Evolutionary conservation across 2,329 filamentous ascomycete genomes (phyloP), one percentile per base, ranked within the genome.

Genomic region (Thermothelomyces thermophilus): DNA sequence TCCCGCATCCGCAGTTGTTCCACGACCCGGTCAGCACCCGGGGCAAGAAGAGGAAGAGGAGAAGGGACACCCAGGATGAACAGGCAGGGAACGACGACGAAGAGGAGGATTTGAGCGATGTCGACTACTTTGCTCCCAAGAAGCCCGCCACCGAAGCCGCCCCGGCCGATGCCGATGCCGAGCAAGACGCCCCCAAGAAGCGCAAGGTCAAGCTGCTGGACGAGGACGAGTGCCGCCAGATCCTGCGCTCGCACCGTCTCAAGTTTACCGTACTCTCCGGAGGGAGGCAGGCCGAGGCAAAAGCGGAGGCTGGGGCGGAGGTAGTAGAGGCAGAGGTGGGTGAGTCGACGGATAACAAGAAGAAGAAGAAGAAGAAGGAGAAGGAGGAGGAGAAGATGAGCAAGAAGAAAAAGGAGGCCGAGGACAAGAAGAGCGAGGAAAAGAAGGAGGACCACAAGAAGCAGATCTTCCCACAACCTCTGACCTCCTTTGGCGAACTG

Each of bases 231-330:
- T 84, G 87, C 59, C 83, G 84, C 59, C 80, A 83, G 52, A 73
- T 91, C 10, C 70, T 95, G 54, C 83, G 83, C 54, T 84, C 82
- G 50, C 89, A 95, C 67, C 86, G 90, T 56, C 74, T 96, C 57
- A 95, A 95, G 66, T 78, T 94, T 34, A 87, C 86, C 0, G 72
- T 94, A 42, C 70, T 95, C n/a, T 80, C 79, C 20, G 75, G 74
- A 36, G 22, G 19, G 16, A 24, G 14, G 14, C 35, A n/a, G 13
- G 71, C 35, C 68, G 65, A 26, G 65, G 69, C 20, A 5, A 36
- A 17, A 7, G 66, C 65, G 35, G 73, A 74, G 54, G 78, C 30
- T 3, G 30, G 30, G 30, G 9, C 9, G 14, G 30, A 31, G 14
- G 2, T 10, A 76, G 61, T 74, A 74, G 58, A 72, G 74, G 48